Percentiles rank a stretch among this genome's conserved stretches.
phyloP scores from a whole-genome alignment of 2,329 filamentous ascomycete species.

The Volutella citrinella region DNA sequence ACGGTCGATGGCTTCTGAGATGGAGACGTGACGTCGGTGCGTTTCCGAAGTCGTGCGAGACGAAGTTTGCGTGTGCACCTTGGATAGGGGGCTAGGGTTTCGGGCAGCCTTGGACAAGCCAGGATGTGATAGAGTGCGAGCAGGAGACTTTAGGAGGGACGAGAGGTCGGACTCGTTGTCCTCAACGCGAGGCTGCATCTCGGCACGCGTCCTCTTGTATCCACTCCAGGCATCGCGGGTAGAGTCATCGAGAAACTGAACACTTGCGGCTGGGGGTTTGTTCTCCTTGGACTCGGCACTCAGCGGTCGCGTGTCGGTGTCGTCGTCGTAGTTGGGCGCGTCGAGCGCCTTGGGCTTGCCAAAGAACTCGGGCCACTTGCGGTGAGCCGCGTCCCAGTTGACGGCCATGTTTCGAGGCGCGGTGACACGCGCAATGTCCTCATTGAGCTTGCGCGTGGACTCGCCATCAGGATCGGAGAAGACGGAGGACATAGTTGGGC shows the following conservation, averaged over 20 bases:
- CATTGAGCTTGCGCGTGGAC: constrained; percentile 49
- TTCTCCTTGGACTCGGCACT: constrained; percentile 44
- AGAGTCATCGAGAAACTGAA: constrained; percentile 39
- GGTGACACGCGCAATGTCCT: constrained; percentile 45
- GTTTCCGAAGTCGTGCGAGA: constrained; percentile 24
- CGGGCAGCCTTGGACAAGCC: constrained; percentile 26
- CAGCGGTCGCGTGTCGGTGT: constrained; percentile 35
- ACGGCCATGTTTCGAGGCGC: constrained; percentile 37
- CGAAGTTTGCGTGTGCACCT: constrained; percentile 30
- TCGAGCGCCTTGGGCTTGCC: constrained; percentile 35
- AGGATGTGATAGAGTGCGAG: constrained; percentile 22
- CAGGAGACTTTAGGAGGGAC: constrained; percentile 40
- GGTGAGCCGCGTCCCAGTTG: constrained; percentile 45
- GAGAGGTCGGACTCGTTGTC: constrained; percentile 52
- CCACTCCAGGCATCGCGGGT: constrained; percentile 39
- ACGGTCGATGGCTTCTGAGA: constrained; percentile 33
- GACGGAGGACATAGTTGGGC: constrained; percentile 50
- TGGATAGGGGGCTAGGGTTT: constrained; percentile 37
- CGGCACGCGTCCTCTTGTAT: constrained; percentile 41
- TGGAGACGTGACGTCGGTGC: constrained; percentile 26
- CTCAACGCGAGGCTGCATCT: constrained; percentile 54
- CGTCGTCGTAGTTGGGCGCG: constrained; percentile 26
- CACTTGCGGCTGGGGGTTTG: constrained; percentile 33
- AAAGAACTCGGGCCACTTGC: constrained; percentile 53
- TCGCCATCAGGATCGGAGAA: constrained; percentile 53